phyloP scores from a whole-genome alignment of 2,329 filamentous ascomycete genomes.

The Xylariaceae sp. region DNA sequence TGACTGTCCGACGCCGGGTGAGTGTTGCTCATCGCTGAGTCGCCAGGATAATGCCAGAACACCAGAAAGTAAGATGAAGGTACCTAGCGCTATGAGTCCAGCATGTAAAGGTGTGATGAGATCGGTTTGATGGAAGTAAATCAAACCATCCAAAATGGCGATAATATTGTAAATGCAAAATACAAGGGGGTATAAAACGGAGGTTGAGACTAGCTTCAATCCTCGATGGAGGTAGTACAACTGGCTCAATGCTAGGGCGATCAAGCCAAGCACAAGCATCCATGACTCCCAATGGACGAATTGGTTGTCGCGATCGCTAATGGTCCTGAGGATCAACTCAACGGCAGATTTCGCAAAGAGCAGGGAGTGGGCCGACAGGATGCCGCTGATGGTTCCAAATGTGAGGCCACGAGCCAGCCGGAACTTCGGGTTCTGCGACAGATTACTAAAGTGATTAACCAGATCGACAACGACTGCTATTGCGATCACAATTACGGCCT shows the following conservation, averaged over 20 bases:
- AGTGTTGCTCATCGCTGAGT: conserved; percentile 74
- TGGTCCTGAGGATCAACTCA: conserved; percentile 84
- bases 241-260: conserved; percentile 82
- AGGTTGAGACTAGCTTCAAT: conserved; percentile 92
- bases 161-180: conserved; percentile 99
- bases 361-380: conserved; percentile 89
- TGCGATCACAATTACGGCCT: conserved; percentile 70
- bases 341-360: conserved; percentile 96
- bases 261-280: conserved; percentile 81
- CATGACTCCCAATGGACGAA: conserved; percentile 96
- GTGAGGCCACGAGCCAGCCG: conserved; percentile 79
- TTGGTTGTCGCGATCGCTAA: conserved; percentile 85
- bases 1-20: conserved; percentile 63
- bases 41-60: conserved; percentile 94
- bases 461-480: conserved; percentile 67
- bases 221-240: conserved; percentile 95
- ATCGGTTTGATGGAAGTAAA: conserved; percentile 91
- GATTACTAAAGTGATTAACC: conserved; percentile 52
- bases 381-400: conserved; percentile 89
- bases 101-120: conserved; percentile 76
- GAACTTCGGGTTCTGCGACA: conserved; percentile 66
- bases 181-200: conserved; percentile 92
- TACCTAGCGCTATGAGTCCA: conserved; percentile 82
- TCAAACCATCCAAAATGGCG: conserved; percentile 93
- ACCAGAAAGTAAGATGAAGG: conserved; percentile 79